Conservation (phyloP, 2,329 filamentous ascomycete species). For the Trichoderma endophyticum region DNA sequence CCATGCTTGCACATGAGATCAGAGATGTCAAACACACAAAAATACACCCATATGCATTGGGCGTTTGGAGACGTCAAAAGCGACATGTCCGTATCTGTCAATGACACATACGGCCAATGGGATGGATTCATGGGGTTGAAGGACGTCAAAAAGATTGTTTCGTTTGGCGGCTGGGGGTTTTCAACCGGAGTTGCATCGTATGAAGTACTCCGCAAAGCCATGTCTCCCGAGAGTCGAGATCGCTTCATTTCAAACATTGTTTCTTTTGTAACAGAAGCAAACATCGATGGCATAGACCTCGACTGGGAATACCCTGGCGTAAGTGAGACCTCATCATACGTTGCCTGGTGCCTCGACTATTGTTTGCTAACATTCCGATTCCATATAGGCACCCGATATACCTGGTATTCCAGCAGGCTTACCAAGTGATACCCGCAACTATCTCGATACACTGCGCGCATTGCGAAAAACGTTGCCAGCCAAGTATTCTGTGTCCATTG, state of each 20-base stretch:
- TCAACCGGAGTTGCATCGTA: slow-evolving; percentile 25
- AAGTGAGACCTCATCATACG: not conserved
- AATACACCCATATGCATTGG: slow-evolving; percentile 26
- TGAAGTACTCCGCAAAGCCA: slow-evolving; percentile 25
- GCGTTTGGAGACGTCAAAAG: slow-evolving; percentile 33
- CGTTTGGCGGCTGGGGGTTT: slow-evolving; percentile 30
- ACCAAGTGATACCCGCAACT: not conserved
- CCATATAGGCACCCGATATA: slow-evolving; percentile 6
- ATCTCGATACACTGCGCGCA: not conserved
- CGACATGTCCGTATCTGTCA: slow-evolving; percentile 20
- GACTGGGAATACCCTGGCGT: slow-evolving; percentile 42
- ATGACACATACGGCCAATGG: slow-evolving; percentile 26
- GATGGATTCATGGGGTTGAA: slow-evolving; percentile 24
- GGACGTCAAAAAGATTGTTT: slow-evolving; percentile 27
- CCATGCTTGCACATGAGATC: slow-evolving; percentile 14
- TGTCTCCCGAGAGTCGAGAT: slow-evolving; percentile 30
- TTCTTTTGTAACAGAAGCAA: slow-evolving; percentile 36
- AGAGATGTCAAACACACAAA: slow-evolving; percentile 14
- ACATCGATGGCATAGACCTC: slow-evolving; percentile 38
- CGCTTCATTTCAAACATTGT: slow-evolving; percentile 34
- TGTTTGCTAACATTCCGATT: not conserved
- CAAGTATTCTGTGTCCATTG: slow-evolving; percentile 37
- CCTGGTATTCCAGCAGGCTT: slow-evolving; percentile 8
- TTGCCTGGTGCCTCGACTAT: not conserved
- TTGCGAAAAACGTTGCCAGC: slow-evolving; percentile 29